Evolutionary conservation across 371 early-diverging fungal species (phyloP).

Genomic region (Funneliformis caledonium): DNA sequence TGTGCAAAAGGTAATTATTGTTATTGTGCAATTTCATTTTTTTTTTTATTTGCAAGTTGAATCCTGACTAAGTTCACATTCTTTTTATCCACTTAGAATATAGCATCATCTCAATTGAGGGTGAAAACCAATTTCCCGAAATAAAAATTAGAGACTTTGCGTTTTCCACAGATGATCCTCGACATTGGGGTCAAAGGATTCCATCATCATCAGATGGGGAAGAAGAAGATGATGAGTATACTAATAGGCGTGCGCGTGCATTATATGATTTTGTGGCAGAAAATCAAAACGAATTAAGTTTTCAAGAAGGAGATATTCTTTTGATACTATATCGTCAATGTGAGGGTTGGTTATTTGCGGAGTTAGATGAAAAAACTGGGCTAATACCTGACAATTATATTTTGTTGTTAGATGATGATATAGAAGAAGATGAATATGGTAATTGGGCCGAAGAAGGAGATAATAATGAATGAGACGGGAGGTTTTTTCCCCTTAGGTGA

Average conservation of each 20-base stretch:
- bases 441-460: conserved; percentile 10
- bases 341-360: conserved; percentile 77
- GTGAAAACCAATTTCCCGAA: not conserved
- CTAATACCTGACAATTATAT: conserved; percentile 80
- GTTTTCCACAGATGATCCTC: conserved; percentile 62
- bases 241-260: conserved; percentile 54
- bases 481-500: not conserved
- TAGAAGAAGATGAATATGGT: conserved; percentile 27
- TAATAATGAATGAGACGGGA: conserved; percentile 11
- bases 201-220: conserved; percentile 45
- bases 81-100: not conserved
- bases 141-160: conserved; percentile 72
- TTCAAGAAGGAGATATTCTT: conserved; percentile 65
- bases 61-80: not conserved
- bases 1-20: conserved; percentile 8
- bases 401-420: conserved; percentile 45
- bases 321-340: conserved; percentile 71
- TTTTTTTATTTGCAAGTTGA: not conserved
- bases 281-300: conserved; percentile 67
- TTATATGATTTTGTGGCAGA: conserved; percentile 80
- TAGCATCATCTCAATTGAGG: not conserved
- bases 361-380: conserved; percentile 62
- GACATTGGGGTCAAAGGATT: conserved; percentile 57
- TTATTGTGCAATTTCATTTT: not conserved
- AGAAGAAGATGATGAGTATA: conserved; percentile 45